Conservation (phyloP, 768 basidiomycete species). For the Suillus luteus region DNA sequence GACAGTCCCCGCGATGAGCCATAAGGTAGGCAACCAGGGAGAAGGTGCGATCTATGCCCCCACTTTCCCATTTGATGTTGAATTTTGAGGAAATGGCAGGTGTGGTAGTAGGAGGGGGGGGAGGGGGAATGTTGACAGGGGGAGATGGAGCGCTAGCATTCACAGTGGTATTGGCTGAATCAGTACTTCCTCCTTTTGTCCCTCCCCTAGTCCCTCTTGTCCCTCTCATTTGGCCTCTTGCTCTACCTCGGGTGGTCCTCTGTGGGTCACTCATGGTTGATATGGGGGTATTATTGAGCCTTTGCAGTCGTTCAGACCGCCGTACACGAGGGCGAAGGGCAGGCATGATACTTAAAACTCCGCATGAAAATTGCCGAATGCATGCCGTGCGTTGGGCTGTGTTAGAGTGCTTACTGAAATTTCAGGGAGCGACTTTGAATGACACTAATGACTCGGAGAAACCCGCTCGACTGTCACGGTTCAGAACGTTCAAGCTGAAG, state of each 20-base stretch:
- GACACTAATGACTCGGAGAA: not conserved
- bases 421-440: not conserved
- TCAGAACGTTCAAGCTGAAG: not conserved
- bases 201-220: slow-evolving; percentile 2
- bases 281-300: not conserved
- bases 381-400: not conserved
- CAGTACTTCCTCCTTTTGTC: not conserved
- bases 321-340: not conserved
- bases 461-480: too few species aligned
- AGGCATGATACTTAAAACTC: not conserved
- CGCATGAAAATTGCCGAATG: not conserved
- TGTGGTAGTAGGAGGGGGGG: too few species aligned
- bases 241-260: not conserved
- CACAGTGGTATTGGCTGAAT: not conserved
- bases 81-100: too few species aligned
- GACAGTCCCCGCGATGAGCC: too few species aligned
- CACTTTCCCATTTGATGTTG: too few species aligned
- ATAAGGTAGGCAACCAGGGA: too few species aligned
- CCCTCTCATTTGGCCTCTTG: not conserved
- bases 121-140: too few species aligned
- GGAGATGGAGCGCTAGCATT: not conserved
- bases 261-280: not conserved
- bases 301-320: not conserved
- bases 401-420: not conserved
- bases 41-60: too few species aligned